Evolutionary conservation across 2,329 filamentous ascomycete species (phyloP).

Genomic region (Penicillium brevicompactum): DNA sequence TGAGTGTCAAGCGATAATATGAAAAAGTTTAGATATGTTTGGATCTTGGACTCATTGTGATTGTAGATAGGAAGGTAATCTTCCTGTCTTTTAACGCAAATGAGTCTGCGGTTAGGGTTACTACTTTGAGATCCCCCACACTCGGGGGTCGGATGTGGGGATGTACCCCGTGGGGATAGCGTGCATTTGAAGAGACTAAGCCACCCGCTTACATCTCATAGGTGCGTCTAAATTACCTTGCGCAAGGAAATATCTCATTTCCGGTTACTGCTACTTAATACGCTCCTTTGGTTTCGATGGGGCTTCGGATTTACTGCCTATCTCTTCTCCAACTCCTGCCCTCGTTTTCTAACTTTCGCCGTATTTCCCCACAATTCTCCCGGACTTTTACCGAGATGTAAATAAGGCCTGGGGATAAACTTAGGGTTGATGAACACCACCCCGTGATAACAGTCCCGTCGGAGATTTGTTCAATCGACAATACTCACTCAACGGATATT

Average conservation of each 20-base stretch:
- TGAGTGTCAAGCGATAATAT: neutral
- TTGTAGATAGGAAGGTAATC: neutral
- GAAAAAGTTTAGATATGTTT: neutral
- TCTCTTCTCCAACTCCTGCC: neutral
- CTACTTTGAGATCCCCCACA: neutral
- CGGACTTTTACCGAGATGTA: too few species aligned
- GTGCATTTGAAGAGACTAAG: neutral
- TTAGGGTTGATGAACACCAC: too few species aligned
- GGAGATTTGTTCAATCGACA: too few species aligned
- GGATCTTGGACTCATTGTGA: neutral
- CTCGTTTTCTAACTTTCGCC: too few species aligned
- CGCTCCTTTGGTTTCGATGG: neutral
- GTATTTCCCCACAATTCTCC: too few species aligned
- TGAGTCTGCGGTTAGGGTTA: neutral
- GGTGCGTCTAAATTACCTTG: neutral
- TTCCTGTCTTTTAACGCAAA: neutral
- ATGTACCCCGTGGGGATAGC: neutral
- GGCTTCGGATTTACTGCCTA: neutral
- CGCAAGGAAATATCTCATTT: neutral
- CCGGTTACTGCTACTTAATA: neutral
- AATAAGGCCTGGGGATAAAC: too few species aligned
- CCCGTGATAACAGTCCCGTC: too few species aligned
- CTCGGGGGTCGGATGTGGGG: neutral
- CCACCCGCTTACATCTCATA: neutral
- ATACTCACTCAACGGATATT: too few species aligned